Evolutionary conservation across 441 rosid genomes (phyloP).

Genomic region (Syzygium syzygioides): DNA sequence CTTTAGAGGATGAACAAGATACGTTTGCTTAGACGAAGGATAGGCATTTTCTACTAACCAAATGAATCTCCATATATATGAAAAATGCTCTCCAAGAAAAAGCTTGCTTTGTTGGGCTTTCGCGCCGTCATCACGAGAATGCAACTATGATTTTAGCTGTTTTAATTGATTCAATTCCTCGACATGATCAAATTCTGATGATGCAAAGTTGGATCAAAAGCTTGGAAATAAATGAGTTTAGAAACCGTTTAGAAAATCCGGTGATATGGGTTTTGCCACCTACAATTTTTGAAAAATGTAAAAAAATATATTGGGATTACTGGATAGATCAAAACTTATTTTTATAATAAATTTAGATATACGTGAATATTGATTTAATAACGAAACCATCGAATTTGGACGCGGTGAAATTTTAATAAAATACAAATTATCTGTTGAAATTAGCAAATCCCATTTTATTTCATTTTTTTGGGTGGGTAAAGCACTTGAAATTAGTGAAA

Average conservation of each 20-base stretch:
- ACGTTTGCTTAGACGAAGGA: neutral
- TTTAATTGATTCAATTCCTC: neutral
- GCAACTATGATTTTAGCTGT: neutral
- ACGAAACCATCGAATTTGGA: too few relatives aligned
- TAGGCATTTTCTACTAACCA: neutral
- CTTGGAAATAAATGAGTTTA: rapidly evolving
- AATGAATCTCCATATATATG: neutral
- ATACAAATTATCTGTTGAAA: too few relatives aligned
- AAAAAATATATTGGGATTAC: neutral
- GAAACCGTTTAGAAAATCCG: neutral
- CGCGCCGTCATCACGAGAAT: neutral
- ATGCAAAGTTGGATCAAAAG: neutral
- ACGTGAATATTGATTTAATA: neutral
- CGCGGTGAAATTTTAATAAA: too few relatives aligned
- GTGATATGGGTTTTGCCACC: neutral
- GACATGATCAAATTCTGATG: neutral
- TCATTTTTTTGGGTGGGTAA: too few relatives aligned
- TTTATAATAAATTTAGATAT: neutral
- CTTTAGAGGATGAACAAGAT: neutral
- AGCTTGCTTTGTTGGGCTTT: neutral
- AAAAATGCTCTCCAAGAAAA: neutral
- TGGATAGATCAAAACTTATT: neutral
- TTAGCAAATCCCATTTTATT: too few relatives aligned
- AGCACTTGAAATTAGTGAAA: neutral
- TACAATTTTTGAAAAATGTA: neutral